Evolutionary conservation across 345 rosid genomes (phyloP).

Genomic region (Heritiera fomes): DNA sequence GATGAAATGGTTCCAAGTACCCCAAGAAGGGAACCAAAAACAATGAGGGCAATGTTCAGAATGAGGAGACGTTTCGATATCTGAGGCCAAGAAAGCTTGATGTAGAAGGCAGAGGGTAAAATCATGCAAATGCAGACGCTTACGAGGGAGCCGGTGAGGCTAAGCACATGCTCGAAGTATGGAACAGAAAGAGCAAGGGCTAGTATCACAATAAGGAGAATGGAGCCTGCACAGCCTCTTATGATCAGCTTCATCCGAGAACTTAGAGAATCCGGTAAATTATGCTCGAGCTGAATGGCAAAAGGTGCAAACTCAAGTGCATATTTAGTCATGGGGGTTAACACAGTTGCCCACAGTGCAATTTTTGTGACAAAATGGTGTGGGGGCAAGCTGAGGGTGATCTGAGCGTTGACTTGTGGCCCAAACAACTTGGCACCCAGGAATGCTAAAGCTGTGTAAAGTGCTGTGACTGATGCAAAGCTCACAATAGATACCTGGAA

Average conservation of each 20-base stretch:
- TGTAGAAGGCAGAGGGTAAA: slow-evolving; percentile 64
- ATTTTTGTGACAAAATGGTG: slow-evolving; percentile 60
- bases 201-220: slow-evolving; percentile 51
- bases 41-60: slow-evolving; percentile 49
- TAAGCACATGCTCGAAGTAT: slow-evolving; percentile 64
- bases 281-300: slow-evolving; percentile 64
- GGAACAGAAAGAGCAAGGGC: slow-evolving; percentile 61
- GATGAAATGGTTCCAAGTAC: slow-evolving; percentile 57
- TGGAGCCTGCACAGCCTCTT: slow-evolving; percentile 55
- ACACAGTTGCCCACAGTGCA: slow-evolving; percentile 74
- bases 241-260: slow-evolving; percentile 39
- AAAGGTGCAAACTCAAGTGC: slow-evolving; percentile 78
- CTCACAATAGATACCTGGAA: slow-evolving; percentile 69
- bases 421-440: slow-evolving; percentile 79
- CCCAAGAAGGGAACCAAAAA: slow-evolving; percentile 56
- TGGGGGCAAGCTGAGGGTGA: slow-evolving; percentile 70
- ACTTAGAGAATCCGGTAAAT: slow-evolving; percentile 49
- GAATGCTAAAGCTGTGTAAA: slow-evolving; percentile 60
- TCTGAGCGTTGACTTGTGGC: slow-evolving; percentile 55
- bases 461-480: slow-evolving; percentile 52
- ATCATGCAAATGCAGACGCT: slow-evolving; percentile 51
- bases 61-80: slow-evolving; percentile 35
- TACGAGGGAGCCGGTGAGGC: slow-evolving; percentile 73
- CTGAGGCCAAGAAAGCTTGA: slow-evolving; percentile 53
- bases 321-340: slow-evolving; percentile 81